Percentiles rank a stretch among this genome's conserved stretches.
These are phyloP conservation scores for Grifola frondosa DNA, from an alignment of 1,284 basidiomycete genomes.

Conservation along the genomic window DNA sequence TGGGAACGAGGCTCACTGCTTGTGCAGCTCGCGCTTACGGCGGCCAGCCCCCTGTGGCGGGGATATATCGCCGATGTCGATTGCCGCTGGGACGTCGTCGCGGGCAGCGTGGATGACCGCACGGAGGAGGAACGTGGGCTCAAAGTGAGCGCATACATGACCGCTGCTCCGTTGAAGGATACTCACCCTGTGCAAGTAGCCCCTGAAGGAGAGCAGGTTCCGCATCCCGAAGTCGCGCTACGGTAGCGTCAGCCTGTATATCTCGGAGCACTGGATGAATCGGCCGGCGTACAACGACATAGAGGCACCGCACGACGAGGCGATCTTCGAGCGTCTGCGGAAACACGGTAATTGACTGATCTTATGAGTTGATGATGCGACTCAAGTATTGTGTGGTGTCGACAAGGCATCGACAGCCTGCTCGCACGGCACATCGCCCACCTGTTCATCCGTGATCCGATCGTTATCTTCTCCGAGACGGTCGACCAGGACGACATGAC, in stretches of 20 bases:
- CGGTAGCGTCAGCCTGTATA: constrained; percentile 93
- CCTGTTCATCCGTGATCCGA: constrained; percentile 96
- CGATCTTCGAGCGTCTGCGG: constrained; percentile 69
- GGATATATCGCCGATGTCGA: constrained; percentile 97
- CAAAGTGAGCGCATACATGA: constrained; percentile 48
- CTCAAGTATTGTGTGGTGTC: too few relatives aligned
- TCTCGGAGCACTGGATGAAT: constrained; percentile 86
- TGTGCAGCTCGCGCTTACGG: constrained; percentile 84
- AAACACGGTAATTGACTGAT: constrained; percentile 60
- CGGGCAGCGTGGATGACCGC: constrained; percentile 95
- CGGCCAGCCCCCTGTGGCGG: constrained; percentile 91
- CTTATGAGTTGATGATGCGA: background rate
- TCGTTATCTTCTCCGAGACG: constrained; percentile 94
- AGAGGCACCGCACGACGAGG: constrained; percentile 76
- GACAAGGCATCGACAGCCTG: constrained; percentile 79
- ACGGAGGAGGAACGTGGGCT: constrained; percentile 92
- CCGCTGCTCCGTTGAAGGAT: background rate
- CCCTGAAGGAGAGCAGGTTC: constrained; percentile 72
- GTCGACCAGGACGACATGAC: constrained; percentile 87
- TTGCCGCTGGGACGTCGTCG: constrained; percentile 98
- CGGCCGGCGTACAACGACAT: constrained; percentile 94
- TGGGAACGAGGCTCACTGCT: constrained; percentile 5
- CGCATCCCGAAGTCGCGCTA: constrained; percentile 95
- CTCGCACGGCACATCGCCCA: constrained; percentile 93
- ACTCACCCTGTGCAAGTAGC: constrained; percentile 55